Evolutionary conservation across 768 basidiomycete species (phyloP).

Genomic region (Termitomyces sp.): DNA sequence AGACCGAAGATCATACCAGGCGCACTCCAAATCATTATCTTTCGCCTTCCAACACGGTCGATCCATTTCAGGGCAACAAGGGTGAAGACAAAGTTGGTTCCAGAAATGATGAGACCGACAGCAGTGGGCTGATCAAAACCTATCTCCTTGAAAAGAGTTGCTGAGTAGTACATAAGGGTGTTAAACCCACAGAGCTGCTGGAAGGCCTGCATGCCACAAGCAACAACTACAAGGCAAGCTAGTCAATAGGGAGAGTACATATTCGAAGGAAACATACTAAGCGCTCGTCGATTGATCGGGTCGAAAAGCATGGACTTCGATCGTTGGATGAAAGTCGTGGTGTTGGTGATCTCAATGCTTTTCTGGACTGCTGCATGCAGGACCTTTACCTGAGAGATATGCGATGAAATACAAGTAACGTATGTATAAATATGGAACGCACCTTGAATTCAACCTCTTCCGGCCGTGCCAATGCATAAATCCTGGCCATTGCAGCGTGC

Average conservation of each 20-base stretch:
- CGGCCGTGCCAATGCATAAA: constrained; percentile 61
- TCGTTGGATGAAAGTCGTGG: constrained; percentile 56
- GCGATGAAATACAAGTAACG: not conserved
- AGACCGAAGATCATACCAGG: constrained; percentile 17
- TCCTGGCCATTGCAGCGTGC: constrained; percentile 48
- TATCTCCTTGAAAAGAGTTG: constrained; percentile 74
- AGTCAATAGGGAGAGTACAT: not conserved
- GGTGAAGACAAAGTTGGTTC: constrained; percentile 16
- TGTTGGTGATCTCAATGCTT: constrained; percentile 55
- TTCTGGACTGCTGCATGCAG: constrained; percentile 54
- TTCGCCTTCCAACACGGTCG: constrained; percentile 15
- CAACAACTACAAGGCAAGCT: constrained; percentile 43
- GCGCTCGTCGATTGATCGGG: constrained; percentile 59
- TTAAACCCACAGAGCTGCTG: constrained; percentile 87
- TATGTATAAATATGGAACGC: not conserved
- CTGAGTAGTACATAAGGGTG: constrained; percentile 70
- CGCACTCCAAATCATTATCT: constrained; percentile 16
- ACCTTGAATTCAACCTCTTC: constrained; percentile 67
- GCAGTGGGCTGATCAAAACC: constrained; percentile 82
- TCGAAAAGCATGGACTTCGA: constrained; percentile 47
- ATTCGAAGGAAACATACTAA: constrained; percentile 41
- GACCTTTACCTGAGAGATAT: constrained; percentile 41
- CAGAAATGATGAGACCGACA: constrained; percentile 72
- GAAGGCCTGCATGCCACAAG: constrained; percentile 76
- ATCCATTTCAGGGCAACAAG: constrained; percentile 10